phyloP scores from a whole-genome alignment of 2,329 filamentous ascomycete genomes.

The Myriangium duriaei region DNA sequence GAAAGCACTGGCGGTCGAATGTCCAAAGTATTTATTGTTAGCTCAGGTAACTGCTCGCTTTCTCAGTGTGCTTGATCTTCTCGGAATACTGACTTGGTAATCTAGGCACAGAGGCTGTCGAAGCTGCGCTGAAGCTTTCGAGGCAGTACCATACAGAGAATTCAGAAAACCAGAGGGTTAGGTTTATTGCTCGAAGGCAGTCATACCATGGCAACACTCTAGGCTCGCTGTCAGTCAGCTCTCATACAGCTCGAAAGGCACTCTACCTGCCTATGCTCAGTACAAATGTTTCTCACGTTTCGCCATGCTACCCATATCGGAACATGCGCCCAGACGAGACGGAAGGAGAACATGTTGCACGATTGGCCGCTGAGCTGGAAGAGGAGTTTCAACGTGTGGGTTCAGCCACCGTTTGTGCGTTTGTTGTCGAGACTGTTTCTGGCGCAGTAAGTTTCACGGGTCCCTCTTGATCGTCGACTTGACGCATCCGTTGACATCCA shows the following conservation, averaged over 20 bases:
- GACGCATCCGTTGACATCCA: too few relatives aligned
- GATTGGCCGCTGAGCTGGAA: constrained; percentile 35
- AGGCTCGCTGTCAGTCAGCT: constrained; percentile 32
- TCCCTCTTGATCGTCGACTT: too few relatives aligned
- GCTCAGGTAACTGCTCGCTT: neutral
- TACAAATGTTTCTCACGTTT: too few relatives aligned
- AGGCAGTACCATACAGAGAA: neutral
- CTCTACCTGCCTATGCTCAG: too few relatives aligned
- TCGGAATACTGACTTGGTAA: neutral
- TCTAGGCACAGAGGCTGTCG: neutral
- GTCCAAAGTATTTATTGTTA: neutral
- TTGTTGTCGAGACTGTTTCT: constrained; percentile 40
- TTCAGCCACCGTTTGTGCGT: constrained; percentile 35
- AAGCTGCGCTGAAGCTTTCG: neutral
- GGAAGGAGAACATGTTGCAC: constrained; percentile 28
- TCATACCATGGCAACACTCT: constrained; percentile 41
- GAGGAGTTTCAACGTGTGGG: constrained; percentile 36
- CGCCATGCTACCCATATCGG: constrained; percentile 21
- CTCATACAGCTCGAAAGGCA: too few relatives aligned
- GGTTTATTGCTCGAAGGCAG: constrained; percentile 34
- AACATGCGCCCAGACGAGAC: constrained; percentile 24
- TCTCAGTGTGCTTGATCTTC: too few relatives aligned
- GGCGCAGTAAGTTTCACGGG: too few relatives aligned
- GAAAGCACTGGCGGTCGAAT: neutral
- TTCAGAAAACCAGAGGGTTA: constrained; percentile 19